phyloP scores from a whole-genome alignment of 495 filamentous ascomycete species.

The Evernia prunastri region DNA sequence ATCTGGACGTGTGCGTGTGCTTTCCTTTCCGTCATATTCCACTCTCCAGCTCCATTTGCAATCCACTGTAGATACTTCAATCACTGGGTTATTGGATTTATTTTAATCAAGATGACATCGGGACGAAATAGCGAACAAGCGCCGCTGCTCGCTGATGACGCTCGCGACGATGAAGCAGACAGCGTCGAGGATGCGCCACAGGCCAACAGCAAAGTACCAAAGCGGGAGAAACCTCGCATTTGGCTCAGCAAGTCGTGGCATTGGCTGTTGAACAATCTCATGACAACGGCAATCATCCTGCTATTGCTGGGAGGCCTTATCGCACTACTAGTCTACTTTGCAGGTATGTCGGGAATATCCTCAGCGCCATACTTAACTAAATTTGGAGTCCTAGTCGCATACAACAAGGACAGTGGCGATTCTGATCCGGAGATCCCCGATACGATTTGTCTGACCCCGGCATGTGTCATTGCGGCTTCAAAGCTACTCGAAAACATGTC shows the following conservation, averaged over 20 bases:
- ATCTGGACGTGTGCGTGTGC: background rate
- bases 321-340: slow-evolving; percentile 24
- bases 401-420: slow-evolving; percentile 12
- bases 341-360: slow-evolving; percentile 5
- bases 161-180: slow-evolving; percentile 10
- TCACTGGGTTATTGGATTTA: background rate
- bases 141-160: slow-evolving; percentile 25
- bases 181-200: slow-evolving; percentile 13
- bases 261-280: slow-evolving; percentile 22
- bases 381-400: slow-evolving; percentile 1
- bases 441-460: slow-evolving; percentile 48
- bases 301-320: slow-evolving; percentile 26
- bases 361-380: background rate
- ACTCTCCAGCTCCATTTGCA: background rate
- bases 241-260: slow-evolving; percentile 15
- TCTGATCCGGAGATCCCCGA: slow-evolving; percentile 1
- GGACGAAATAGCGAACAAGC: slow-evolving; percentile 19
- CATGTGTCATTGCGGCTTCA: slow-evolving; percentile 63
- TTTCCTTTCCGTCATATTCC: background rate
- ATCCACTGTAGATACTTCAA: background rate
- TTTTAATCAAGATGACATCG: background rate
- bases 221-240: slow-evolving; percentile 5
- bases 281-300: slow-evolving; percentile 18
- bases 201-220: slow-evolving; percentile 4
- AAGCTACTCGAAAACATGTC: slow-evolving; percentile 61